These are phyloP conservation scores for Bocquillonia castaneifolia DNA, from an alignment of 441 rosid genomes.

Conservation along the genomic window DNA sequence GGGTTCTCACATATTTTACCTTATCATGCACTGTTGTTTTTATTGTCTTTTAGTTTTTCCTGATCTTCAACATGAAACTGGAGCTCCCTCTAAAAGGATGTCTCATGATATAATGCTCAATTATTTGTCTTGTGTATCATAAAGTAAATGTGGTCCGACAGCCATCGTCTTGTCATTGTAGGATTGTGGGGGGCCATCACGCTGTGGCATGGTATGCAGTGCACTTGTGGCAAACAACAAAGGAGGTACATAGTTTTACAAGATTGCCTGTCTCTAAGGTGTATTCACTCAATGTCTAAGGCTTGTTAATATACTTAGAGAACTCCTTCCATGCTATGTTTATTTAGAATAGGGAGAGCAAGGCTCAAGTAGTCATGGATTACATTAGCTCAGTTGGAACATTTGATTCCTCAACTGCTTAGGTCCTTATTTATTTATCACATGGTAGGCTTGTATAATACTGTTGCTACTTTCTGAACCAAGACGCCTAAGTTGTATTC, in stretches of 20 bases:
- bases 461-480: background rate
- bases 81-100: background rate
- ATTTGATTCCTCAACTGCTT: background rate
- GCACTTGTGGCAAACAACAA: constrained; percentile 57
- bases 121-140: background rate
- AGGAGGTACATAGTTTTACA: constrained; percentile 43
- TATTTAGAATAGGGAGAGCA: constrained; percentile 1
- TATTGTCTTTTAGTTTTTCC: background rate
- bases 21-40: background rate
- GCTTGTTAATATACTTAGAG: constrained; percentile 11
- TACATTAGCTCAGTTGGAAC: background rate
- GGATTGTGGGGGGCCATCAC: constrained; percentile 82
- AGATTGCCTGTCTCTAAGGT: constrained; percentile 7
- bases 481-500: background rate
- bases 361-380: background rate
- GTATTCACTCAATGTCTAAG: constrained; percentile 1
- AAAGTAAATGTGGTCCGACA: too few species aligned
- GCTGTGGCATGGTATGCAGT: constrained; percentile 74
- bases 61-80: background rate
- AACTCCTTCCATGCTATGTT: constrained; percentile 1
- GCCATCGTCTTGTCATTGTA: constrained; percentile 26
- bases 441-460: background rate
- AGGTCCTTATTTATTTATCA: background rate
- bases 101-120: constrained; percentile 1
- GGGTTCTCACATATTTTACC: background rate